Conservation (phyloP, 306 rosid species). For the Castanea sativa region DNA sequence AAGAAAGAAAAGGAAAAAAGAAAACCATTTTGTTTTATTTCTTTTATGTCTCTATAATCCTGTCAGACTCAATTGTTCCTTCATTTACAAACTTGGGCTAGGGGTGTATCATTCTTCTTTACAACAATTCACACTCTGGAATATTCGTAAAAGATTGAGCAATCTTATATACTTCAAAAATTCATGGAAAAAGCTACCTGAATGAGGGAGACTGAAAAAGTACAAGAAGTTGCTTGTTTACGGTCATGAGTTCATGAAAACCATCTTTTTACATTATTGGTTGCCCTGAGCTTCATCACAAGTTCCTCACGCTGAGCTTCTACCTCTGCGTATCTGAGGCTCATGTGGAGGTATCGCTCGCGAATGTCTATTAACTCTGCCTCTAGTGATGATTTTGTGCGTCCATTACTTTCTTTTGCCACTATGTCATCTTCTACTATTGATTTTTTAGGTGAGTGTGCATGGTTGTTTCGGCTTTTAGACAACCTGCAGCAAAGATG, state of each 20-base stretch:
- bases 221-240: constrained; percentile 5
- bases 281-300: constrained; percentile 74
- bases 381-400: constrained; percentile 68
- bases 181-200: constrained; percentile 32
- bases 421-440: constrained; percentile 44
- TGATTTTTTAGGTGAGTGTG: constrained; percentile 35
- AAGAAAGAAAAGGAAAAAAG: no score
- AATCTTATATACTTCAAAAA: constrained; percentile 25
- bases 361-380: constrained; percentile 75
- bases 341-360: constrained; percentile 82
- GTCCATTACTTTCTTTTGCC: constrained; percentile 55
- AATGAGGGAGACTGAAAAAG: constrained; percentile 28
- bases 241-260: constrained; percentile 36
- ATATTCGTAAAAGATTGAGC: constrained; percentile 26
- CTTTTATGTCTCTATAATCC: background rate
- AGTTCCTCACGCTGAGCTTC: constrained; percentile 92
- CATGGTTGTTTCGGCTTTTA: constrained; percentile 38
- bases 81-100: constrained; percentile 37
- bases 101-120: constrained; percentile 19
- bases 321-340: constrained; percentile 92
- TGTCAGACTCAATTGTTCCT: constrained; percentile 24
- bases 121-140: constrained; percentile 19
- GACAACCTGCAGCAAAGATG: constrained; percentile 44
- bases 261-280: constrained; percentile 63
- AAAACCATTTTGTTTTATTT: background rate